Base-by-base conservation (phyloP, 2,329 filamentous ascomycete genomes). In the Aspergillus pseudonomiae region DNA sequence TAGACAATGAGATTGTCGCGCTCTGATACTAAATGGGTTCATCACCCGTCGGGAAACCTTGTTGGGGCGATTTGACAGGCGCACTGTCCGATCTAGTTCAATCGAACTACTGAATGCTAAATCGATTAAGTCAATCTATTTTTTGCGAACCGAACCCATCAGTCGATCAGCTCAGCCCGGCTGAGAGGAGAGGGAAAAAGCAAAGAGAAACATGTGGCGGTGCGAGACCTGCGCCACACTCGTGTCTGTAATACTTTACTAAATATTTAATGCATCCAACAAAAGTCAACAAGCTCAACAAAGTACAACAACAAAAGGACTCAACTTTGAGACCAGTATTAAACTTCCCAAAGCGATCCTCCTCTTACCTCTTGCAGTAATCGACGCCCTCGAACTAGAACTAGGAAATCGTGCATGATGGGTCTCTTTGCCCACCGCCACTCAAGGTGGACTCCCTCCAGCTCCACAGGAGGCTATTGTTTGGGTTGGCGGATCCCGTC, bases 41-140 rank as follows among this genome's bases (percentile, higher is more conserved):
- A 28, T 41, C 56, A 30, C 45, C 41, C 24, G 56, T 14, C 41
- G n/a, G 41, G 43, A 34, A 43, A 24, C 30, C 41, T 28, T 46
- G 48, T 32, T 52, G 16, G 45, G 28, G 28, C 48, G 46, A 52
- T 52, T 52, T 52, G 48, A 36, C 55, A 54, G 57, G n/a, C 11
- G 19, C 57, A 60, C 50, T 52, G 57, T 63, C 30, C 45, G 52
- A 57, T 52, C 30, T 41, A 6, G 16, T 28, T 50, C 46, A 10
- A 52, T 52, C 19, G 9, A 52, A 41, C 39, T 41, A 41, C 39
- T 41, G 39, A 41, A 48, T 48, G 12, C 43, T n/a, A 43, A 43
- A 43, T 43, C 19, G 16, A 43, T 43, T 21, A 36, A 36, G 34
- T n/a, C 39, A 41, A 41, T 41, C 39, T 41, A 41, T 41, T 41